These are phyloP conservation scores for Fusarium sp. DNA, from an alignment of 2,329 filamentous ascomycete species.

Conservation along the genomic window DNA sequence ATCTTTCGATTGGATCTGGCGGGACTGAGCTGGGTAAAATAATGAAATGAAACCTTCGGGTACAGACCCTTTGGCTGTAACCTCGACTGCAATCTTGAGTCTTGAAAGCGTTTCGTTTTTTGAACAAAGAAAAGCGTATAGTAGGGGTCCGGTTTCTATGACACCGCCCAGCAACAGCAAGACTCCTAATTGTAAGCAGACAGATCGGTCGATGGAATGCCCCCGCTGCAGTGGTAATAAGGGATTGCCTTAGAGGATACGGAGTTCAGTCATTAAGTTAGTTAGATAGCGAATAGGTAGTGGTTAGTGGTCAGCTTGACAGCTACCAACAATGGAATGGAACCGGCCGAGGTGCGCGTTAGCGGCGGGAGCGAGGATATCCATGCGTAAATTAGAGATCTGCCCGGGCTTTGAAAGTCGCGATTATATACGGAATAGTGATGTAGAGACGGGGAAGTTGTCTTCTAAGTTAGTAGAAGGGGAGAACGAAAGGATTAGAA, in stretches of 20 bases:
- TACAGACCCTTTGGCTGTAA: not conserved
- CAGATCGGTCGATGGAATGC: slow-evolving; percentile 8
- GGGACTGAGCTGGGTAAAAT: not conserved
- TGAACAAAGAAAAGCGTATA: not conserved
- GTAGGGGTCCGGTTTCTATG: not conserved
- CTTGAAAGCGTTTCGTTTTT: slow-evolving; percentile 16
- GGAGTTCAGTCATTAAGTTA: not conserved
- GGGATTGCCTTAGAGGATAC: not conserved
- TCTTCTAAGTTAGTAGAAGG: not conserved
- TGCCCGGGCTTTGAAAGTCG: not conserved
- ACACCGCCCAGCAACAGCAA: slow-evolving; percentile 3
- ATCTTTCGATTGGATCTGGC: slow-evolving; percentile 17
- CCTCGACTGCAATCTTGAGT: not conserved
- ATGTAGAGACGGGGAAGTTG: not conserved
- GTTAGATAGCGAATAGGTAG: not conserved
- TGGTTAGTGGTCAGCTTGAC: slow-evolving; percentile 2
- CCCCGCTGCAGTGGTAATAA: slow-evolving; percentile 6
- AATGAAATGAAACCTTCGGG: slow-evolving; percentile 8
- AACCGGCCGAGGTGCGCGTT: slow-evolving; percentile 25
- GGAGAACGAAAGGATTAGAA: not conserved
- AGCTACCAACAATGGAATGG: slow-evolving; percentile 1
- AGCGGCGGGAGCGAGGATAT: slow-evolving; percentile 29
- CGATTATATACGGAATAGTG: not conserved
- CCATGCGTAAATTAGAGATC: slow-evolving; percentile 24
- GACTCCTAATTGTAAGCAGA: slow-evolving; percentile 14